phyloP scores from a whole-genome alignment of 805 yeast genomes.

The Candida awuae region DNA sequence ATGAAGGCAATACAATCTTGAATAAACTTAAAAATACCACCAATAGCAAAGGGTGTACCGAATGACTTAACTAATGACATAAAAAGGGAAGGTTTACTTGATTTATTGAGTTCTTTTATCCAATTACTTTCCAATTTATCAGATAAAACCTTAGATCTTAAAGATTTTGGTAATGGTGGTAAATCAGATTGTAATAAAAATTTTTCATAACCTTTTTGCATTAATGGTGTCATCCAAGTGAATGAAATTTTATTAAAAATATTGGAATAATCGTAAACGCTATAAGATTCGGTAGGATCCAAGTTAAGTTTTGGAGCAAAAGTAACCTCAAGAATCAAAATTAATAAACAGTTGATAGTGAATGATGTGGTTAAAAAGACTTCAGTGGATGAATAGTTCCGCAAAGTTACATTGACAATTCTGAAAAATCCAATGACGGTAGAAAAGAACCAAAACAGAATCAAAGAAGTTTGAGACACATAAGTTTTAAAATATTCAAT shows the following conservation, averaged over 20 bases:
- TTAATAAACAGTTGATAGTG: constrained; percentile 32
- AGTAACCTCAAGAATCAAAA: constrained; percentile 39
- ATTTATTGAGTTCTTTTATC: constrained; percentile 41
- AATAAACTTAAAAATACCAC: constrained; percentile 60
- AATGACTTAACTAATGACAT: constrained; percentile 59
- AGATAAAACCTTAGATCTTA: constrained; percentile 48
- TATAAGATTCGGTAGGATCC: constrained; percentile 30
- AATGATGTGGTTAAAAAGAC: constrained; percentile 22
- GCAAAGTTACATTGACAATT: constrained; percentile 33
- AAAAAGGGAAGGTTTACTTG: constrained; percentile 24
- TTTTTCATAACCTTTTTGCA: constrained; percentile 43
- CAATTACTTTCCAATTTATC: constrained; percentile 48
- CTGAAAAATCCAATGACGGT: constrained; percentile 41
- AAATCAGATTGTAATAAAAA: constrained; percentile 50
- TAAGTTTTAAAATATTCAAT: constrained; percentile 61
- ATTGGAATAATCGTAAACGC: constrained; percentile 41
- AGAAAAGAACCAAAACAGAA: constrained; percentile 68
- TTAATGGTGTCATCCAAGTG: constrained; percentile 53
- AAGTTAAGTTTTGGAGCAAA: constrained; percentile 29
- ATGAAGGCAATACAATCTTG: constrained; percentile 77
- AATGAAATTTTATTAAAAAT: constrained; percentile 46
- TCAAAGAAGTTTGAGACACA: constrained; percentile 58
- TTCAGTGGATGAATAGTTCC: constrained; percentile 28
- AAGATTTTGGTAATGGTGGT: constrained; percentile 66
- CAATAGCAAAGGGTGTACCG: constrained; percentile 62